Conservation (phyloP, 2,329 filamentous ascomycete genomes). For the Curvularia sp. region DNA sequence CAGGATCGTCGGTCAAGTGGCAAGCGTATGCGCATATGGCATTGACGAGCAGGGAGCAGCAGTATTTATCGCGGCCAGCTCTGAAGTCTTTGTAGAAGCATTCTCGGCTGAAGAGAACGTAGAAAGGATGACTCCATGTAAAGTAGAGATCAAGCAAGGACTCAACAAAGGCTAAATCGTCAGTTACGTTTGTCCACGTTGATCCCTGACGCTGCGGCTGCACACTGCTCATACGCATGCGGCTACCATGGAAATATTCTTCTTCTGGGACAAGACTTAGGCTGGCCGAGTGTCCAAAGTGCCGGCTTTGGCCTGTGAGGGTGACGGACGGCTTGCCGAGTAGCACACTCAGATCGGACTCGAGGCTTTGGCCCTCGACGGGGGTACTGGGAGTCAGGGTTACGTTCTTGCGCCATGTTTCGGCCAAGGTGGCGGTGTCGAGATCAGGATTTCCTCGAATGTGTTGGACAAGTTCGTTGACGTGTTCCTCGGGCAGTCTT, state of each 20-base stretch:
- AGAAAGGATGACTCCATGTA: constrained; percentile 75
- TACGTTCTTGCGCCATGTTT: constrained; percentile 51
- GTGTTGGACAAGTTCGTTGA: constrained; percentile 53
- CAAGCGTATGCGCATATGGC: constrained; percentile 71
- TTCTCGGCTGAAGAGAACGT: constrained; percentile 74
- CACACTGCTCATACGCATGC: constrained; percentile 20
- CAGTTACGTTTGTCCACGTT: constrained; percentile 68
- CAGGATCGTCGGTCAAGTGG: constrained; percentile 70
- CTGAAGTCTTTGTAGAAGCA: constrained; percentile 73
- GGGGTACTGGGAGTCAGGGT: constrained; percentile 41
- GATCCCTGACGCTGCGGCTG: constrained; percentile 30
- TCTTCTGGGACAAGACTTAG: constrained; percentile 48
- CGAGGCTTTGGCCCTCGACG: constrained; percentile 39
- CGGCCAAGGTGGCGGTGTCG: constrained; percentile 51
- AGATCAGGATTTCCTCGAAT: constrained; percentile 53
- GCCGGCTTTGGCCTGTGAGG: constrained; percentile 43
- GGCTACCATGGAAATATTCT: constrained; percentile 39
- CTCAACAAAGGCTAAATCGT: constrained; percentile 65
- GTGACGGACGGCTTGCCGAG: constrained; percentile 49
- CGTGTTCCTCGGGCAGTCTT: constrained; percentile 55
- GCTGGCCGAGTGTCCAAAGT: constrained; percentile 50
- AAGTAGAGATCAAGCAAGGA: constrained; percentile 73
- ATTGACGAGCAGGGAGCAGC: constrained; percentile 71
- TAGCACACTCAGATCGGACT: constrained; percentile 48
- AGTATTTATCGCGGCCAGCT: constrained; percentile 68